phyloP scores from a whole-genome alignment of 1,284 basidiomycete genomes.

The Exobasidium cylindrosporum region DNA sequence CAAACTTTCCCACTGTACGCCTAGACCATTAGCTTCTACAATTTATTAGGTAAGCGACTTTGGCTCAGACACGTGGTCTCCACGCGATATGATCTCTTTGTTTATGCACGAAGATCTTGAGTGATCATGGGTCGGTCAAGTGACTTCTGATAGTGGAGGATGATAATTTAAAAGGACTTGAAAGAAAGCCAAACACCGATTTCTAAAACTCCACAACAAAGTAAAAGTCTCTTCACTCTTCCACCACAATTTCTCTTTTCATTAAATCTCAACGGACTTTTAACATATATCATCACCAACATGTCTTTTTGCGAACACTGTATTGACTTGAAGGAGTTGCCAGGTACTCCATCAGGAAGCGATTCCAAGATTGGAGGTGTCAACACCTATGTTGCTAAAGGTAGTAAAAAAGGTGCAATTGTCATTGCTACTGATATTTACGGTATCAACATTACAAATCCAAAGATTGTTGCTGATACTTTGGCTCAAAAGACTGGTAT shows the following conservation, averaged over 20 bases:
- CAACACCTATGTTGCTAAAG: constrained; percentile 16
- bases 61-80: no score
- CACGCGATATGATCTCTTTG: no score
- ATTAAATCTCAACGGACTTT: neutral
- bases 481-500: constrained; percentile 20
- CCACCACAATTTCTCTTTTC: neutral
- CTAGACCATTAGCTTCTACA: no score
- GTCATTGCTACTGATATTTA: constrained; percentile 22
- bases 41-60: no score
- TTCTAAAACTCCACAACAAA: no score
- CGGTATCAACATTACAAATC: constrained; percentile 20
- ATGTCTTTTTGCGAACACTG: constrained; percentile 16
- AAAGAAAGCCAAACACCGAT: no score
- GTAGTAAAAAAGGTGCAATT: constrained; percentile 16
- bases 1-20: no score
- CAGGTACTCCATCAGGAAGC: constrained; percentile 16
- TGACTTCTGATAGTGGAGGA: no score
- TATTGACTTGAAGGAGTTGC: constrained; percentile 16
- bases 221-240: no score
- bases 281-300: constrained; percentile 12
- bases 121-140: no score
- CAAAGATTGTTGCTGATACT: constrained; percentile 27
- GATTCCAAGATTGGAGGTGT: constrained; percentile 16
- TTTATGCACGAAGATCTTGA: no score
- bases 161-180: no score